Base-by-base conservation (phyloP, 2,329 filamentous ascomycete genomes). In the Trichoderma sp. region DNA sequence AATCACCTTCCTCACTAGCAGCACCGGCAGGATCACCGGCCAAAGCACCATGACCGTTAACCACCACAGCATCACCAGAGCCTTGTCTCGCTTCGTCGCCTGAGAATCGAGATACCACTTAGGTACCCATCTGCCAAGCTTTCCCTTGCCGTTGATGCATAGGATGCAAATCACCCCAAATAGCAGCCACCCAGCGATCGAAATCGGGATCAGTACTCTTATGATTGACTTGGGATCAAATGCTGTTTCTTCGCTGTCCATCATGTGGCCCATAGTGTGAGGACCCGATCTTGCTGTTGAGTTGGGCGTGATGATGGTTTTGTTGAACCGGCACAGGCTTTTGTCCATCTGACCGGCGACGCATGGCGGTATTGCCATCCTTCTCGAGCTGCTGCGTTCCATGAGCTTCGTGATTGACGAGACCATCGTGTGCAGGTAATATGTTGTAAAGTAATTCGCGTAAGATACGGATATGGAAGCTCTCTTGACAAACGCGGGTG, bases 21-120 rank as follows among this genome's bases (percentile, higher is more conserved):
- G 92, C 79, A 95, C 93, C 0, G 87, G 85, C 68, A 90, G 87
- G 78, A 95, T 96, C 79, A 86, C 87, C 4, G 91, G 91, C 75
- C 83, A 84, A n/a, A 81, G 75, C 50, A 83, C 53, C 27, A 84
- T 27, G 2, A 83, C 78, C 2, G 74, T 78, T 1, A 75, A 16
- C 82, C 82, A 84, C 83, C 82, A 84, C 1, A 56, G 68, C 11
- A 67, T 76, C 59, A 84, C 78, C 7, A 75, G 21, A 5, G 77
- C 66, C 59, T 77, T 78, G n/a, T 82, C 78, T 67, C 73, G 73
- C 4, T 16, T 31, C 18, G 76, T 78, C 0, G 79, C 78, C 3
- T 71, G 50, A 1, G 80, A 79, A 56, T 83, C 80, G 24, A 83
- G 78, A 65, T 83, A 84, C 83, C 83, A 84, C 71, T 82, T 79